A percentile compares a stretch with the other conserved stretches of the same genome.
These are phyloP conservation scores for Thelonectria discophora DNA, from an alignment of 2,329 filamentous ascomycete species.

Conservation along the genomic window DNA sequence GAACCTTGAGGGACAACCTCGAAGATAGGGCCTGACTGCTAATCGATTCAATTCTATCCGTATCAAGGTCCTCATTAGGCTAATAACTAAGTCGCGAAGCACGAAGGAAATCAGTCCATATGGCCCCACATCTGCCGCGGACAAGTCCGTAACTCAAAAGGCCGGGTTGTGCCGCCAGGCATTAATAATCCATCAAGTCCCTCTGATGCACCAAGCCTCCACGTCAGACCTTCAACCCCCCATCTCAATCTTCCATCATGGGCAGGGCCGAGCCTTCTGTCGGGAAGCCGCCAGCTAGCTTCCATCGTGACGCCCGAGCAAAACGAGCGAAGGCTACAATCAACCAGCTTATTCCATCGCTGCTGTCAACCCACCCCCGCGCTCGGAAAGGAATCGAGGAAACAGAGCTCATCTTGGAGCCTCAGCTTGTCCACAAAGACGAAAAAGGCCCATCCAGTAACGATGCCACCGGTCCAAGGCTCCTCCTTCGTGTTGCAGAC, in stretches of 20 bases:
- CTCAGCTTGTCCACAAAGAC: conserved; percentile 24
- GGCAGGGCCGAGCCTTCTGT: conserved; percentile 39
- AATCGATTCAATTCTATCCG: too few relatives aligned
- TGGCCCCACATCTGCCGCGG: too few relatives aligned
- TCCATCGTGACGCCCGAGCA: conserved; percentile 53
- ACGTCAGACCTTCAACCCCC: too few relatives aligned
- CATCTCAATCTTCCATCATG: conserved; percentile 23
- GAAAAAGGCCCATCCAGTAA: background rate
- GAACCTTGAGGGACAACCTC: too few relatives aligned
- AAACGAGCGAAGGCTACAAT: conserved; percentile 66
- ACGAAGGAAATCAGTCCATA: too few relatives aligned
- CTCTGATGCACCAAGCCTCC: too few relatives aligned
- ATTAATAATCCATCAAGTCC: too few relatives aligned
- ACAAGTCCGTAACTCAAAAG: too few relatives aligned
- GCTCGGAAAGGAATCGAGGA: conserved; percentile 63
- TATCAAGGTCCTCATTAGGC: too few relatives aligned
- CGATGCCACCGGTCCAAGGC: conserved; percentile 39
- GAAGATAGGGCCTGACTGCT: too few relatives aligned
- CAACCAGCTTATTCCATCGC: conserved; percentile 66
- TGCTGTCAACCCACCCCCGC: conserved; percentile 52
- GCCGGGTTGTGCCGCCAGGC: too few relatives aligned
- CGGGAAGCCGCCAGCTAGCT: conserved; percentile 35
- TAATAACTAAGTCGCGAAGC: too few relatives aligned
- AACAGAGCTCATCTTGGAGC: conserved; percentile 57
- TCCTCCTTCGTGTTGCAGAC: conserved; percentile 60